Conservation (phyloP, 306 rosid genomes). For the Dalbergia oliveri region DNA sequence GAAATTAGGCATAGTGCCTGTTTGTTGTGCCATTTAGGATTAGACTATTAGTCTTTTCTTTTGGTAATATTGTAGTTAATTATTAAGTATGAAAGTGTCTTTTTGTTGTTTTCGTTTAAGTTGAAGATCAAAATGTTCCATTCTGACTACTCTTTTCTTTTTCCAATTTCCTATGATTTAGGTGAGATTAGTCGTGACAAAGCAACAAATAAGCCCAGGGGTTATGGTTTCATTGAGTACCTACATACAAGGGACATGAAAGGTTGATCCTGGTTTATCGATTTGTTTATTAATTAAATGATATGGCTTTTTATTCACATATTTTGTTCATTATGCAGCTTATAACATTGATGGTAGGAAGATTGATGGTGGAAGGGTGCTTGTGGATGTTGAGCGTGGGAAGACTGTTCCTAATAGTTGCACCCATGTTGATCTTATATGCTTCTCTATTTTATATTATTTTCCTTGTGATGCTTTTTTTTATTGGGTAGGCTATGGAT, state of each 20-base stretch:
- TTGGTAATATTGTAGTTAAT: constrained; percentile 35
- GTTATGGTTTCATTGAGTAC: constrained; percentile 95
- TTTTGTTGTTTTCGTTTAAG: constrained; percentile 40
- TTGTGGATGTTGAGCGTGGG: constrained; percentile 98
- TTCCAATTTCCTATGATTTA: constrained; percentile 43
- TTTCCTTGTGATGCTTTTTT: too few relatives aligned
- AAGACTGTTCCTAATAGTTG: constrained; percentile 98
- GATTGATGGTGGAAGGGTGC: constrained; percentile 96
- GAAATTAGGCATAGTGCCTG: constrained; percentile 99
- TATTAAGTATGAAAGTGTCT: constrained; percentile 40
- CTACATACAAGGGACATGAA: constrained; percentile 98
- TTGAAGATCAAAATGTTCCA: constrained; percentile 40
- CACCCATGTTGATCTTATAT: too few relatives aligned
- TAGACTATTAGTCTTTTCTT: constrained; percentile 47
- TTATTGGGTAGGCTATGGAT: too few relatives aligned
- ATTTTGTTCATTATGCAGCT: constrained; percentile 54
- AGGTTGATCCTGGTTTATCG: constrained; percentile 60
- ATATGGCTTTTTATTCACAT: constrained; percentile 20
- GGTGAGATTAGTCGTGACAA: constrained; percentile 86
- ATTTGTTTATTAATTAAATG: constrained; percentile 10
- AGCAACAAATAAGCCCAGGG: constrained; percentile 83
- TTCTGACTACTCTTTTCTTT: constrained; percentile 40
- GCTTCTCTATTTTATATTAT: too few relatives aligned
- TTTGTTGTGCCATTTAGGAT: constrained; percentile 99
- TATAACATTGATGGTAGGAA: constrained; percentile 99